Base-by-base conservation (phyloP, 1,284 basidiomycete species). In the Cryptococcus maquisensis region DNA sequence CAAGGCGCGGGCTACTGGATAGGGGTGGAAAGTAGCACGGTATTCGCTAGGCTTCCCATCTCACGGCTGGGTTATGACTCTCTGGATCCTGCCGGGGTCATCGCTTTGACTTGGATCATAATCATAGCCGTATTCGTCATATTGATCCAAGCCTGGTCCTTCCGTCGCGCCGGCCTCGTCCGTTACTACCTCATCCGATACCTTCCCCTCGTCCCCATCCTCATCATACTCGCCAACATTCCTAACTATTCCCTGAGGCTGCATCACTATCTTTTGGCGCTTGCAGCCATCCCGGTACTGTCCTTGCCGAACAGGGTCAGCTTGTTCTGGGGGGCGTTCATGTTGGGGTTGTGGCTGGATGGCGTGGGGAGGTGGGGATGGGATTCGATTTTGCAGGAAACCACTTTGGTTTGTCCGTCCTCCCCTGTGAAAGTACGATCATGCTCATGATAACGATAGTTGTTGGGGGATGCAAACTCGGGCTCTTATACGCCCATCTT, bases 1-100 rank as follows among this genome's bases (percentile, higher is more conserved):
- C 71, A 73, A 57, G 71, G 73, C 0, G 35, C 59, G n/a, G 71
- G 73, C 15, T 70, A 58, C 54, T 75, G 73, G 73, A 61, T 75
- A 37, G 73, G 73, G 2, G 57, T 72, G 4, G 73, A 75, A 52
- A 65, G 62, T 45, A 62, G 59, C 16, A 69, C 66, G 5, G 62
- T 75, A 4, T 73, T 75, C 53, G 63, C 65, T 16, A 61, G 57
- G 40, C 51, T 75, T 36, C 73, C 73, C 13, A 69, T 73, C 48
- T 54, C 60, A 4, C 47, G 72, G 9, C 52, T 74, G 10, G 71
- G 70, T 0, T 72, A 72, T 51, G 68, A 65, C 43, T 32, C 53
- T 1, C 60, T 75, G 16, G 51, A 56, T 18, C 52, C 65, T 6
- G 60, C 53, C 26, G 72, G 68, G 9, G 47, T 71, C 9, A 55